Base-by-base conservation (phyloP, 192 early-diverging fungal species). In the Pilaira anomala region DNA sequence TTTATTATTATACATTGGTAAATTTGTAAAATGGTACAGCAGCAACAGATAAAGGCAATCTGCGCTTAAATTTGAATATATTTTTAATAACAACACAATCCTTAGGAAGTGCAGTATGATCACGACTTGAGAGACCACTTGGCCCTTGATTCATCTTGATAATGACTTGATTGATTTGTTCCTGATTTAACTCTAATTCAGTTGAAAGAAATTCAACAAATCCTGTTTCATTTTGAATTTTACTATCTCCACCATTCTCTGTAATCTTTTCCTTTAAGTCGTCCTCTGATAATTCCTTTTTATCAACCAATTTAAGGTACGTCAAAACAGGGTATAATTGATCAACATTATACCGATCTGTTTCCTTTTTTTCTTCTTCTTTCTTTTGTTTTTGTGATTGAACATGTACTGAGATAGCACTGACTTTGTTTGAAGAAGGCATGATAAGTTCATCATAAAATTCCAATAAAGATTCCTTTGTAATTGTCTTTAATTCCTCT, bases 391-490 rank as follows among this genome's bases (percentile, higher is more conserved):
- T 76, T 50, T 80, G 72, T 14, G 81, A 78, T 16, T 72, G 62
- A 14, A 83, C 33, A 62, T 80, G 81, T 7, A 78, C 63, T 0
- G 76, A 76, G 5, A 80, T 21, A 29, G 75, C 75, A 28, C 79
- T 76, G 4, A 77, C 63, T 14, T 63, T 54, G 3, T 65, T 41
- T 5, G 85, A 82, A 11, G 65, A 55, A 0, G 83, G 81, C 56
- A 74, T 51, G 45, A 93, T 81, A 25, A 74, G 78, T 7, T 57
- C 52, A 1, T 83, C 71, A 50, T 76, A 88, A 65, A 93, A 93
- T 24, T 63, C 73, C 3, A 84, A 39, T 21, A 89, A 62, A 7
- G 72, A 71, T 14, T 60, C 62, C 48, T 83, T 74, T 16, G 72
- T 62, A 7, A 87, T 74, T 7, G 29, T 54, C 33, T 66, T 53